phyloP scores from a whole-genome alignment of 2,329 filamentous ascomycete genomes.

The Aspergillus vadensis region DNA sequence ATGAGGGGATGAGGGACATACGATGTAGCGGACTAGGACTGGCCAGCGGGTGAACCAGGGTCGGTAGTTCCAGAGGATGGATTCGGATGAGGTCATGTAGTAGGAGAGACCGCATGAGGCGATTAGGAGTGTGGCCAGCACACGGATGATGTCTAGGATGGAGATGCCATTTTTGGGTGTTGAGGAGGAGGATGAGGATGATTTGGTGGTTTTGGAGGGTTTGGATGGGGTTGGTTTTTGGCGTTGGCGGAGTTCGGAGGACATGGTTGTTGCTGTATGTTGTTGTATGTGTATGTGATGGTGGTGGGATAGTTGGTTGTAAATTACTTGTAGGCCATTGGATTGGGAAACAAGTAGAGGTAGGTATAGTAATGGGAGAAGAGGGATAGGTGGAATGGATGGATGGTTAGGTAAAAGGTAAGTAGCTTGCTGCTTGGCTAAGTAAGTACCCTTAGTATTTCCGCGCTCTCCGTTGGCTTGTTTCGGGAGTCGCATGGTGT shows the following conservation, averaged over 20 bases:
- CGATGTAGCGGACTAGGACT: slow-evolving; percentile 63
- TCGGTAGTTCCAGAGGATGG: slow-evolving; percentile 68
- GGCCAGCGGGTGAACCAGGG: slow-evolving; percentile 62
- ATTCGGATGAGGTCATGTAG: slow-evolving; percentile 71
- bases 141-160: slow-evolving; percentile 66
- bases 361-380: neutral
- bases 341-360: neutral
- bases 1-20: slow-evolving; percentile 44
- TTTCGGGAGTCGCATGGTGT: slow-evolving; percentile 2
- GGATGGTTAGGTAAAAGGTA: neutral
- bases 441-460: neutral
- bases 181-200: slow-evolving; percentile 1
- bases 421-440: no score
- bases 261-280: slow-evolving; percentile 23
- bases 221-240: slow-evolving; percentile 18
- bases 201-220: slow-evolving; percentile 10
- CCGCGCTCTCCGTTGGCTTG: slow-evolving; percentile 4
- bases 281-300: no score
- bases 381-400: neutral
- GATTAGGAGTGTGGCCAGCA: slow-evolving; percentile 67
- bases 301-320: neutral
- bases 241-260: slow-evolving; percentile 36
- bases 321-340: neutral
- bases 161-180: slow-evolving; percentile 38
- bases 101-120: slow-evolving; percentile 73